These are phyloP conservation scores for Amauroascus verrucosus DNA, from an alignment of 2,329 filamentous ascomycete genomes.

Conservation along the genomic window DNA sequence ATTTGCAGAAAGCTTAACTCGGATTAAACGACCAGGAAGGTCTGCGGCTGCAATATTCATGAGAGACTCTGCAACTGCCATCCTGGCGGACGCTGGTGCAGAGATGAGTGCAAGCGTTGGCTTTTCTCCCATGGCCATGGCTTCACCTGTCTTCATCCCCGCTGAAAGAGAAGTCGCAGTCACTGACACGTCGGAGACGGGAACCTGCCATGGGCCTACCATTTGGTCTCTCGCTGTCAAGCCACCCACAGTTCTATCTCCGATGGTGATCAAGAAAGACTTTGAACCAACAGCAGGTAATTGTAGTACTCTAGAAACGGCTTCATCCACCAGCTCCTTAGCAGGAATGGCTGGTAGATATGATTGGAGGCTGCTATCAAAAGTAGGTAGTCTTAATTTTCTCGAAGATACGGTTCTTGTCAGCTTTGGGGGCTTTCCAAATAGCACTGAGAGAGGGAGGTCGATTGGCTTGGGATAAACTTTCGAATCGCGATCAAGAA, in stretches of 20 bases:
- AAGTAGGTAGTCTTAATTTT: conserved; percentile 56
- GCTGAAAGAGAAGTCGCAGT: conserved; percentile 70
- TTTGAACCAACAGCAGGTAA: conserved; percentile 92
- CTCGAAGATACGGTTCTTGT: conserved; percentile 62
- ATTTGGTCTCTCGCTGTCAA: conserved; percentile 85
- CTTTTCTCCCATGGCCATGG: conserved; percentile 97
- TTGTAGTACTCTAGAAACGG: conserved; percentile 68
- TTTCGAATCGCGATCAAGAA: conserved; percentile 69
- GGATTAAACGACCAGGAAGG: conserved; percentile 59
- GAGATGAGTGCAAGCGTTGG: conserved; percentile 82
- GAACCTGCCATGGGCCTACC: conserved; percentile 92
- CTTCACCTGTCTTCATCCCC: conserved; percentile 71
- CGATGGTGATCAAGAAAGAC: conserved; percentile 93
- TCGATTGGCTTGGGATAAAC: conserved; percentile 73
- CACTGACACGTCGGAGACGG: conserved; percentile 87
- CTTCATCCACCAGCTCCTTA: conserved; percentile 50
- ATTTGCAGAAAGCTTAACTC: conserved; percentile 85
- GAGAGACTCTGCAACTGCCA: conserved; percentile 89
- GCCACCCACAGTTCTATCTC: conserved; percentile 82
- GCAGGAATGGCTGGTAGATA: conserved; percentile 51
- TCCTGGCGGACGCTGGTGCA: conserved; percentile 78
- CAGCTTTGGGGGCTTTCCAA: conserved; percentile 78
- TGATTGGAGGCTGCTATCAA: conserved; percentile 62
- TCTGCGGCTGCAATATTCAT: conserved; percentile 84
- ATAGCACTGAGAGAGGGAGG: conserved; percentile 76